Evolutionary conservation across 2,329 filamentous ascomycete species (phyloP).

Genomic region (Trichothecium roseum): DNA sequence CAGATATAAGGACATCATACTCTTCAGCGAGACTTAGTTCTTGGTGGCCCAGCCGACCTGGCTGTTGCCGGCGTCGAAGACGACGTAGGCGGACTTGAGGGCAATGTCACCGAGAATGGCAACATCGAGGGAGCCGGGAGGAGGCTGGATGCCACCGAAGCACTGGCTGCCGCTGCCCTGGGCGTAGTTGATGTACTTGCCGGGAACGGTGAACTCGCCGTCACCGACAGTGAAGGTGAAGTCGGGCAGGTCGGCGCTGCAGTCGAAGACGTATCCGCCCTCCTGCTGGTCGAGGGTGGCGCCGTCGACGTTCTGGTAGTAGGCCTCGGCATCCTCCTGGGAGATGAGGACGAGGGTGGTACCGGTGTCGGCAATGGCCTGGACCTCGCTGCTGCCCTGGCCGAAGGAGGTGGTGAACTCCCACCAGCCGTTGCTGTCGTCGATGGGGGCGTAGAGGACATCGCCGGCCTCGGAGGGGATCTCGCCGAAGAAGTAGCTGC

Average conservation of each 20-base stretch:
- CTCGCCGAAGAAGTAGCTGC: constrained; percentile 52
- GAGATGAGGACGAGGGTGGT: constrained; percentile 47
- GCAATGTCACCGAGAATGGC: constrained; percentile 56
- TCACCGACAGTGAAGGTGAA: constrained; percentile 45
- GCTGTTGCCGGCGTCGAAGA: constrained; percentile 32
- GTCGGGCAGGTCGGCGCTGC: constrained; percentile 33
- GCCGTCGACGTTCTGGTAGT: constrained; percentile 35
- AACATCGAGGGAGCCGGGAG: constrained; percentile 19
- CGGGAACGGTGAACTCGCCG: constrained; percentile 45
- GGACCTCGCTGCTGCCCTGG: constrained; percentile 21
- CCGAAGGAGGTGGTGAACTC: constrained; percentile 30
- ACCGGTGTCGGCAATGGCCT: constrained; percentile 46
- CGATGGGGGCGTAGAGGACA: constrained; percentile 46
- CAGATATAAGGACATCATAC: no score
- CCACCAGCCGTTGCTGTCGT: constrained; percentile 53
- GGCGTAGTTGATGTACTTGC: constrained; percentile 44
- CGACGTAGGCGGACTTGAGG: constrained; percentile 50
- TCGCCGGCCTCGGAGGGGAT: constrained; percentile 41
- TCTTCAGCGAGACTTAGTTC: constrained; percentile 9
- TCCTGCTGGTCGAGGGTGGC: constrained; percentile 26
- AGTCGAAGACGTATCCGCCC: constrained; percentile 37
- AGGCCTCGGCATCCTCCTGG: constrained; percentile 23
- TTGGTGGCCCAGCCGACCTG: constrained; percentile 30
- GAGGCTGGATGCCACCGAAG: constrained; percentile 58
- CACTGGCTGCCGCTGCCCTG: constrained; percentile 40